phyloP scores from a whole-genome alignment of 257 asterid genomes.

The Lycium barbarum region DNA sequence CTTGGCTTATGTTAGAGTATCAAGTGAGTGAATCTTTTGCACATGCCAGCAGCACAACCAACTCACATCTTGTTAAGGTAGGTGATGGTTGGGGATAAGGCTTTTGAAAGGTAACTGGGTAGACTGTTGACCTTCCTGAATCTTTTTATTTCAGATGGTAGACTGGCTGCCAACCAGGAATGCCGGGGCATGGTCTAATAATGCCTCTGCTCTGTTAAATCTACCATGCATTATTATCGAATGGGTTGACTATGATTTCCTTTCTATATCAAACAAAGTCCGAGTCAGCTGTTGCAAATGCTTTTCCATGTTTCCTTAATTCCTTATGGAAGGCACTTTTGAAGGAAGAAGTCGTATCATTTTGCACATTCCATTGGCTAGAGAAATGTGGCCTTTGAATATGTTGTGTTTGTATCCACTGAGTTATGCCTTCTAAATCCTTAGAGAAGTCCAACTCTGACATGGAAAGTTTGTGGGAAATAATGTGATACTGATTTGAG shows the following conservation, averaged over 20 bases:
- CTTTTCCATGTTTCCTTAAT: slow-evolving; percentile 14
- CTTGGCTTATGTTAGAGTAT: not conserved
- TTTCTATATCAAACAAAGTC: not conserved
- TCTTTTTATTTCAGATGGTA: not conserved
- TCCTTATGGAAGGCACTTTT: not conserved
- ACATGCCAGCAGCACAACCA: not conserved
- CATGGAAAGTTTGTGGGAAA: not conserved
- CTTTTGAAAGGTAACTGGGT: slow-evolving; percentile 5
- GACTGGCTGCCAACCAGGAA: not conserved
- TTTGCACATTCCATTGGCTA: not conserved
- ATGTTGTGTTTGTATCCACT: not conserved
- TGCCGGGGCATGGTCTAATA: not conserved
- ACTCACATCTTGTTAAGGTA: not conserved
- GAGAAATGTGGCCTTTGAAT: slow-evolving; percentile 15
- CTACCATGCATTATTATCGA: not conserved
- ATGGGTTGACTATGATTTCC: not conserved
- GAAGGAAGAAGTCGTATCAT: not conserved
- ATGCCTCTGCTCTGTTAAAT: not conserved
- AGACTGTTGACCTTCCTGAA: not conserved
- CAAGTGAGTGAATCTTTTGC: not conserved
- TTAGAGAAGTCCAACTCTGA: not conserved
- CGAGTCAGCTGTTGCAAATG: not conserved
- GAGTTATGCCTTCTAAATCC: not conserved
- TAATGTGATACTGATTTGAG: not conserved
- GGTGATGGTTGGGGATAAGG: not conserved